These are phyloP conservation scores for Aspergillus sp. DNA, from an alignment of 2,329 filamentous ascomycete species.

Conservation along the genomic window DNA sequence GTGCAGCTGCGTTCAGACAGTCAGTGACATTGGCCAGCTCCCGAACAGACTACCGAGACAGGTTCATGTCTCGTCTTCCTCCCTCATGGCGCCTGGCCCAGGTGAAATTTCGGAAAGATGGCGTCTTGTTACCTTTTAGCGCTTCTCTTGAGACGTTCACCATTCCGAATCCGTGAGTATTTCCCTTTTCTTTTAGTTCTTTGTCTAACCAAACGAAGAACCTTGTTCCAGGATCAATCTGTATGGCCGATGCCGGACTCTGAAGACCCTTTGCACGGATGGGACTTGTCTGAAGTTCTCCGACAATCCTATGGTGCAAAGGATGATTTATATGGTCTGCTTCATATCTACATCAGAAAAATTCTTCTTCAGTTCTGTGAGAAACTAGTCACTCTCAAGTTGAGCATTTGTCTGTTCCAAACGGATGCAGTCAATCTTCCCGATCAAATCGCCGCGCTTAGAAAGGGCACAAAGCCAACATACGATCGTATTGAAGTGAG, in stretches of 20 bases:
- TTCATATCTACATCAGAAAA: conserved; percentile 30
- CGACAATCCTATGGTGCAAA: conserved; percentile 16
- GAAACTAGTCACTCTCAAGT: conserved; percentile 12
- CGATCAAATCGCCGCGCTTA: conserved; percentile 3
- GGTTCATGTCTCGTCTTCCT: conserved; percentile 16
- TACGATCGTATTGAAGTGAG: conserved; percentile 39
- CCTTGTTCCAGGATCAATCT: conserved; percentile 23
- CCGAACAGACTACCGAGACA: conserved; percentile 30
- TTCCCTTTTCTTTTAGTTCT: neutral
- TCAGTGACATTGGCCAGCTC: conserved; percentile 21
- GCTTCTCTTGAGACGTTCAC: conserved; percentile 24
- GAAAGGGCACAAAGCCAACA: neutral
- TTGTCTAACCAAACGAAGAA: conserved; percentile 17
- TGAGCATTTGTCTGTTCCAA: conserved; percentile 25
- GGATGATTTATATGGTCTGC: conserved; percentile 36
- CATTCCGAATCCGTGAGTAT: conserved; percentile 39
- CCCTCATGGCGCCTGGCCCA: conserved; percentile 22
- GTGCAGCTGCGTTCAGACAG: conserved; percentile 20
- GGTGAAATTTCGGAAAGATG: conserved; percentile 31
- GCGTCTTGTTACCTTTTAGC: conserved; percentile 40
- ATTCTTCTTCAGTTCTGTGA: conserved; percentile 26
- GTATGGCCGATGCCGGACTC: conserved; percentile 35
- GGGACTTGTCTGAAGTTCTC: conserved; percentile 25
- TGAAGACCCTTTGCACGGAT: conserved; percentile 34
- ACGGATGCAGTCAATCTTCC: conserved; percentile 21